Base-by-base conservation (phyloP, 768 basidiomycete species). In the Mycena sanguinolenta region DNA sequence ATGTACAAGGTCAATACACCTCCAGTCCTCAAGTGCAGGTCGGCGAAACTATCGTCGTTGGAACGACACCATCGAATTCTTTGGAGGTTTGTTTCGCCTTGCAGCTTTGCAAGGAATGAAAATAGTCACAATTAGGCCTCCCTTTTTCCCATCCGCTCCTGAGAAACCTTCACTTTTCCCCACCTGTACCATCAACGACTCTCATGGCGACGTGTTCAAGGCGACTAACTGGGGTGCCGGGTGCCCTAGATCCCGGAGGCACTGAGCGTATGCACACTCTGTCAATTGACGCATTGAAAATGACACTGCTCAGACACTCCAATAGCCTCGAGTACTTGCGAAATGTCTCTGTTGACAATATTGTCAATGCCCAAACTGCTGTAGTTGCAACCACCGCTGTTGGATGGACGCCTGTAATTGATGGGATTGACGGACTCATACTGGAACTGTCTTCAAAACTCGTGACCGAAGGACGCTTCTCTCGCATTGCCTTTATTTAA, bases 401-500 rank as follows among this genome's bases (percentile, higher is more conserved):
- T 68, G 72, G 79, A 5, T 86, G 82, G 70, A 69, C 72, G 23
- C 83, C 85, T 6, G 79, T 79, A 2, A 72, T 86, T 28, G 85
- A 86, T 73, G 84, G 84, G 0, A 75, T 74, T 0, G 75, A 70
- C 3, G 84, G 32, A 0, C 50, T 86, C 21, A 73, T 79, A 25
- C 82, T 83, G 2, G 84, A 82, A 28, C 65, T 79, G 2, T 78
- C 84, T 1, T 82, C 82, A 5, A 75, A 44, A 30, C 73, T 83
- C 19, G 70, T 82, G n/a, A 70, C 75, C 0, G 36, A 69, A 7
- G 82, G 83, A 0, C 75, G 76, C 2, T 84, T 84, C 67, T 76
- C 81, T 9, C 74, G 75, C 21, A 50, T 86, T 2, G 84, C 85
- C 1, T 83, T 84, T 70, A 85, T 86, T 27, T 76, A 83, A 30